These are phyloP conservation scores for Alliaria petiolata DNA, from an alignment of 345 rosid species.

Conservation along the genomic window DNA sequence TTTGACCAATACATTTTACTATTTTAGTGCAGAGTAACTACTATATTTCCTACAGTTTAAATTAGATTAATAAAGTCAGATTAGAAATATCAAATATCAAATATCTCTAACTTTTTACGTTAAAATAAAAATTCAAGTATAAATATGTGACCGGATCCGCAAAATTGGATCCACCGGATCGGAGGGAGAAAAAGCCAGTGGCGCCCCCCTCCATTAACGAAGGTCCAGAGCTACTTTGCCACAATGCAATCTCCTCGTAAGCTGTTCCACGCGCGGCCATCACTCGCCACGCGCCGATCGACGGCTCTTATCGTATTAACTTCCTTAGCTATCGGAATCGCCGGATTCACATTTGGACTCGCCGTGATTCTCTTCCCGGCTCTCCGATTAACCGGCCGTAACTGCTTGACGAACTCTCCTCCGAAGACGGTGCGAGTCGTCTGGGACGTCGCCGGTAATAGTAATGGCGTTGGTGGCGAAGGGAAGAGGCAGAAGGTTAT, in stretches of 20 bases:
- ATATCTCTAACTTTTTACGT: no score
- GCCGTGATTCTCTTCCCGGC: slow-evolving; percentile 34
- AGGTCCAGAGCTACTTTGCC: neutral
- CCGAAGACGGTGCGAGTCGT: slow-evolving; percentile 60
- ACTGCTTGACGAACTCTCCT: slow-evolving; percentile 32
- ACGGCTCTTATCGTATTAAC: slow-evolving; percentile 38
- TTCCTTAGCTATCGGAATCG: slow-evolving; percentile 51
- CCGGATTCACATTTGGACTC: slow-evolving; percentile 65
- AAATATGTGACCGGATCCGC: slow-evolving; percentile 18
- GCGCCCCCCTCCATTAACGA: slow-evolving; percentile 24
- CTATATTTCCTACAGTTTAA: no score
- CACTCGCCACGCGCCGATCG: slow-evolving; percentile 45
- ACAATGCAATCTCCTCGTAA: slow-evolving; percentile 75
- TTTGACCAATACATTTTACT: no score
- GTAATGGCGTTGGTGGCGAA: slow-evolving; percentile 4
- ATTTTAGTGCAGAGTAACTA: no score
- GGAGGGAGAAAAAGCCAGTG: neutral
- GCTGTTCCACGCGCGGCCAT: slow-evolving; percentile 45
- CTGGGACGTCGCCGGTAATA: slow-evolving; percentile 45
- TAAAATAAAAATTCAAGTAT: neutral
- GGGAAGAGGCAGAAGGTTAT: slow-evolving; percentile 63
- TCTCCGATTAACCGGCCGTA: slow-evolving; percentile 25
- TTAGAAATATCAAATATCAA: no score
- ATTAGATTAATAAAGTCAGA: no score
- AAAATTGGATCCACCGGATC: slow-evolving; percentile 24